Conservation (phyloP, 306 rosid species). For the Bauhinia variegata region DNA sequence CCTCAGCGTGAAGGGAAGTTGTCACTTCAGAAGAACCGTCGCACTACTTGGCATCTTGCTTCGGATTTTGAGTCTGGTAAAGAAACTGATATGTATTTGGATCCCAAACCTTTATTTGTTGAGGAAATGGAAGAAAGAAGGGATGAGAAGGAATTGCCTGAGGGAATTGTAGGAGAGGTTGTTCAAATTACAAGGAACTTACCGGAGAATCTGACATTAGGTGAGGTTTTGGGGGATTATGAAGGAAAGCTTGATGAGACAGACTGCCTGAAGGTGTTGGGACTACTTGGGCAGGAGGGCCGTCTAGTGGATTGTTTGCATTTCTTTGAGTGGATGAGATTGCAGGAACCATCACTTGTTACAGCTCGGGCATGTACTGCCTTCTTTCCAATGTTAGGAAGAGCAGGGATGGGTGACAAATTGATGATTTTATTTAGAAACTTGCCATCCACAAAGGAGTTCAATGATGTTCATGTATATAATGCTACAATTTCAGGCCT, state of each 20-base stretch:
- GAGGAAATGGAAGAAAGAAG: slow-evolving; percentile 32
- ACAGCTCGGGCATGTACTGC: slow-evolving; percentile 66
- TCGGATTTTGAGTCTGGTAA: slow-evolving; percentile 28
- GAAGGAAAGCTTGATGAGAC: slow-evolving; percentile 56
- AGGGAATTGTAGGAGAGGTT: slow-evolving; percentile 64
- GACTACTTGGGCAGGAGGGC: slow-evolving; percentile 56
- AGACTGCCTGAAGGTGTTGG: slow-evolving; percentile 66
- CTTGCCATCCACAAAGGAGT: slow-evolving; percentile 60
- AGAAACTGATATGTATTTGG: slow-evolving; percentile 40
- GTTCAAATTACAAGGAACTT: slow-evolving; percentile 62
- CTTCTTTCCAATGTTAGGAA: slow-evolving; percentile 77
- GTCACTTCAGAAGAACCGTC: slow-evolving; percentile 57
- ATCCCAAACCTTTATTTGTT: slow-evolving; percentile 1
- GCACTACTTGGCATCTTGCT: slow-evolving; percentile 65
- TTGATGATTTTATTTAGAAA: slow-evolving; percentile 62
- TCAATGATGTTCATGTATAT: slow-evolving; percentile 72
- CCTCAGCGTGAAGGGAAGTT: slow-evolving; percentile 54
- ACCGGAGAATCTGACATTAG: slow-evolving; percentile 62
- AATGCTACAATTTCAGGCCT: slow-evolving; percentile 86
- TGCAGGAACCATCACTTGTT: slow-evolving; percentile 68
- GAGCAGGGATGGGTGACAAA: slow-evolving; percentile 74
- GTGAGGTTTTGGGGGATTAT: slow-evolving; percentile 62
- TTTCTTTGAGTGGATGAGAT: slow-evolving; percentile 91
- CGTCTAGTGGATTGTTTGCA: slow-evolving; percentile 61
- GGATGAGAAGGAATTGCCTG: slow-evolving; percentile 30